A percentile compares a stretch with the other conserved stretches of the same genome.
Conservation (phyloP, 176 grass and related monocot genomes). For the Oropetium thomaeum region DNA sequence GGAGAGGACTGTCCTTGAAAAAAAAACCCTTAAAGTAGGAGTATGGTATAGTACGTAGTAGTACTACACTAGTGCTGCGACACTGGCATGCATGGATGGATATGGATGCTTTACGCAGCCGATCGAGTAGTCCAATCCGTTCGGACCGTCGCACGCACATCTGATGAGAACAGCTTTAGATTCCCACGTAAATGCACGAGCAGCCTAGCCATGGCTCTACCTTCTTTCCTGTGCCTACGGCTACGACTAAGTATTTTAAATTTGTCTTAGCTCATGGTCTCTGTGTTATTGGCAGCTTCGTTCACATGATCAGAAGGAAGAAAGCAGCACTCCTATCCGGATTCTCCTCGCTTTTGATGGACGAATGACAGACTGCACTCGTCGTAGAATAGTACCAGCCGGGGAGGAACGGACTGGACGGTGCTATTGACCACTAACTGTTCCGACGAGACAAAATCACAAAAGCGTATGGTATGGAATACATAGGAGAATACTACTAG, state of each 20-base stretch:
- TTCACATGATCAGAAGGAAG: background rate
- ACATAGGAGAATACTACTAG: conserved; percentile 5
- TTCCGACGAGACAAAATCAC: background rate
- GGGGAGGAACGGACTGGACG: background rate
- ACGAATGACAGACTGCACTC: background rate
- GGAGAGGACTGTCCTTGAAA: background rate
- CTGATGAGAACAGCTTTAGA: conserved; percentile 32
- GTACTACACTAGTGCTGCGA: background rate
- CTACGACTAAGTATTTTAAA: background rate
- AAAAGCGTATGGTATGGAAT: background rate
- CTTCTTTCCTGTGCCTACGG: background rate
- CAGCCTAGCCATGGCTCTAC: background rate
- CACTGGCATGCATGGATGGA: background rate
- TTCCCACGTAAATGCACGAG: conserved; percentile 31
- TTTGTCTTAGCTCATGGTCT: background rate
- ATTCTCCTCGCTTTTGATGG: background rate
- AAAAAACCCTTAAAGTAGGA: too few species aligned
- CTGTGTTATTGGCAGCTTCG: background rate
- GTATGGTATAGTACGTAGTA: too few species aligned
- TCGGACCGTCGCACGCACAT: conserved; percentile 7
- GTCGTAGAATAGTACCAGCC: background rate
- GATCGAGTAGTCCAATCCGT: conserved; percentile 25
- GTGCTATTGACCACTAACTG: conserved; percentile 18
- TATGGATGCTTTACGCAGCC: background rate
- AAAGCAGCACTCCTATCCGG: background rate